Evolutionary conservation across 2,329 filamentous ascomycete genomes (phyloP), one percentile per base, ranked within the genome.

Genomic region (Microcera coccophila): DNA sequence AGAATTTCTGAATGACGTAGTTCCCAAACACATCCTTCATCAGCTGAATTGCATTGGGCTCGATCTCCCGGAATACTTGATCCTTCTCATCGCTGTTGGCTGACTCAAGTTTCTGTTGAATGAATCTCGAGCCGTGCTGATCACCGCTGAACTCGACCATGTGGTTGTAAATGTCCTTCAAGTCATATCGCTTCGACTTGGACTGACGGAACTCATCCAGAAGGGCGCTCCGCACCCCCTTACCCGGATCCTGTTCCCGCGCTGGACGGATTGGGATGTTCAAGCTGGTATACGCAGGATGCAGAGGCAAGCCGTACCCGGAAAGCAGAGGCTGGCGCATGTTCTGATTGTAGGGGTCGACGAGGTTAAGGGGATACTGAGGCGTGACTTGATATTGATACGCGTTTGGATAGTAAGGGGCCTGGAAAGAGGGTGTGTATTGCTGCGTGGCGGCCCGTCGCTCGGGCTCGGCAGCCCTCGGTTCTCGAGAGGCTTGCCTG

Each of bases 1-100:
- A 96, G 62, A 97, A 84, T 64, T 96, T 97, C 61, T 98, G 93
- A 29, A 97, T 90, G 26, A 98, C 93, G 61, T 97, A 98, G 65
- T 98, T 98, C 41, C 93, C 93, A 61, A 96, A 98, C 0, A 97
- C 85, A 63, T 97, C 93, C 35, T 85, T 91, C 89, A 95, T 96
- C 36, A 98, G 72, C 59, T 91, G 89, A 21, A 95, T 67, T 2
- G 85, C 82, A 53, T 98, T 93, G 1, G 82, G 79, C 55, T 87
- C 79, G 35, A 98, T 89, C 64, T 97, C 93, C 1, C 77, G 74
- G 71, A 96, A 97, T 1, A 97, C 79, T 42, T 84, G 83, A 22
- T 95, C 88, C 67, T 96, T 97, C 61, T 96, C 91, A 48, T 97
- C 93, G 58, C 90, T 95, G 62, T 95, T 96, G 42, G 93, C 93